Base-by-base conservation (phyloP, 768 basidiomycete species). In the Amanita thiersii region DNA sequence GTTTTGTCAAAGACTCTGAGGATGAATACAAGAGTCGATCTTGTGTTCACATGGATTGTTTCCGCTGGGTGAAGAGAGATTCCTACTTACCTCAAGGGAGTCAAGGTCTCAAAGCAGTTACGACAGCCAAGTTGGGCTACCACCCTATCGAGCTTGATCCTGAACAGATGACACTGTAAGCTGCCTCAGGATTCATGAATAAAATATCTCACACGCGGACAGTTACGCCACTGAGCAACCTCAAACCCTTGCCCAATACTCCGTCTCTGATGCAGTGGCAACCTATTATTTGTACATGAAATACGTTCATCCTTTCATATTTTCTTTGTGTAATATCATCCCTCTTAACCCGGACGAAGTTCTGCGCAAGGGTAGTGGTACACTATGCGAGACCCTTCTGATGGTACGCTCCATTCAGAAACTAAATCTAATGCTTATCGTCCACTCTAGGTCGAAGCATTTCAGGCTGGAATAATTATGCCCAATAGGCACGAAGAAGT, bases 231-330 rank as follows among this genome's bases (percentile, higher is more conserved):
- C 89, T 59, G 96, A 98, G 55, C 90, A 93, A 51, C 96, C 96
- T 0, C 93, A 98, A 56, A 61, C 79, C 1, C 77, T 99, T 12
- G 94, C 96, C 0, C 89, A 93, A 55, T 99, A 99, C 62, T 98
- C 96, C 52, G 96, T 99, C 19, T 99, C 96, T 59, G 96, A 99
- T 72, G 96, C 96, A 0, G 96, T 98, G 7, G 94, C 96, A n/a
- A 99, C 96, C 1, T 98, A 99, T 60, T 98, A 98, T 61, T 75
- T 99, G 25, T 98, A 99, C 65, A 99, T 98, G 96, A 99, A 98
- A 92, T 99, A 99, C 53, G 93, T 99, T 7, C 93, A 98, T 56
- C 96, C 96, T 0, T 99, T 99, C 73, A 89, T 99, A 48, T 99
- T 99, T 67, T 98, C 96, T 6, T 65, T 99, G 26, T 98, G 96